Evolutionary conservation across 371 early-diverging fungal genomes (phyloP).

Genomic region (Mitosporidium daphniae): DNA sequence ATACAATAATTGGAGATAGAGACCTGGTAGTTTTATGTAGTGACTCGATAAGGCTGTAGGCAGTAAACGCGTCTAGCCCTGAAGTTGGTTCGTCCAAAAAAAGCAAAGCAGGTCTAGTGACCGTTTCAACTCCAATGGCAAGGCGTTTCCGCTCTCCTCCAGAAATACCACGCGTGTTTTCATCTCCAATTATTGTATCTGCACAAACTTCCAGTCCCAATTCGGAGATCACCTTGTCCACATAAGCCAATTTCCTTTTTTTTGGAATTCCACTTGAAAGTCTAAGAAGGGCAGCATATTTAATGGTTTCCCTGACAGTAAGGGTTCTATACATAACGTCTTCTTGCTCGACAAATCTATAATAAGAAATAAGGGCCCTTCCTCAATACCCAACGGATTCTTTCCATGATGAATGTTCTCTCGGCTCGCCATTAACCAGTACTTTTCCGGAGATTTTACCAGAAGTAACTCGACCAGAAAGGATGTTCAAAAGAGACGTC

Average conservation of each 20-base stretch:
- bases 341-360: constrained; percentile 61
- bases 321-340: constrained; percentile 38
- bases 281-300: constrained; percentile 38
- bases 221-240: constrained; percentile 21
- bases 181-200: constrained; percentile 21
- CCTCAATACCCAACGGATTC: too few relatives aligned
- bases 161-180: constrained; percentile 28
- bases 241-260: constrained; percentile 13
- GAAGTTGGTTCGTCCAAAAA: constrained; percentile 74
- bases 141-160: constrained; percentile 75
- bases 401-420: constrained; percentile 5
- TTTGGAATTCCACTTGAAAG: constrained; percentile 18
- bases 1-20: too few relatives aligned
- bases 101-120: constrained; percentile 40
- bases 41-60: constrained; percentile 15
- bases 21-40: too few relatives aligned
- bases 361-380: constrained; percentile 5
- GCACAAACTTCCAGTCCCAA: constrained; percentile 23
- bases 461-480: constrained; percentile 40
- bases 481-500: constrained; percentile 36
- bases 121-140: constrained; percentile 53
- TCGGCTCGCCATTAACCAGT: constrained; percentile 27
- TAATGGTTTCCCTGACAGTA: constrained; percentile 55
- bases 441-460: constrained; percentile 49
- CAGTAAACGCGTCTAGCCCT: constrained; percentile 44